These are phyloP conservation scores for Colletotrichum sp. DNA, from an alignment of 2,329 filamentous ascomycete genomes.

Conservation along the genomic window DNA sequence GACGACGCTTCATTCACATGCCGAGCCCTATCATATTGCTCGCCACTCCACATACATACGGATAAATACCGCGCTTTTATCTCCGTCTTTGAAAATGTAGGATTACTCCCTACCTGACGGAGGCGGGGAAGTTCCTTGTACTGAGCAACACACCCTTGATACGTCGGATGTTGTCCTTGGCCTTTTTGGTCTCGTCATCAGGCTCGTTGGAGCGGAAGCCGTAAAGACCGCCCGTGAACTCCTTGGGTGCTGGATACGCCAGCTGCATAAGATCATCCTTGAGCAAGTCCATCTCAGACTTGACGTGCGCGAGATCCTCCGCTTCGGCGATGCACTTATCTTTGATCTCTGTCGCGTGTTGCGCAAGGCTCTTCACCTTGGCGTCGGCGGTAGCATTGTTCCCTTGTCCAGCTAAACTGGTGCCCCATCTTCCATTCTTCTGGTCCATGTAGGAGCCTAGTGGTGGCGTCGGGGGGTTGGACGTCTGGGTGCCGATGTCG, in stretches of 20 bases:
- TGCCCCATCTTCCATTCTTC: background rate
- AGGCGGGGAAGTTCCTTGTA: conserved; percentile 72
- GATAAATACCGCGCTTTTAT: background rate
- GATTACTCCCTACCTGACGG: conserved; percentile 31
- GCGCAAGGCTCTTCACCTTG: conserved; percentile 46
- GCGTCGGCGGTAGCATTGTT: conserved; percentile 32
- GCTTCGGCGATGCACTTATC: conserved; percentile 49
- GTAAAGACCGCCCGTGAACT: conserved; percentile 44
- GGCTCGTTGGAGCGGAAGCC: conserved; percentile 53
- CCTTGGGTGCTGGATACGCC: conserved; percentile 49
- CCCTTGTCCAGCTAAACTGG: background rate
- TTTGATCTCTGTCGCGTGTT: conserved; percentile 45
- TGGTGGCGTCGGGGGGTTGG: conserved; percentile 33
- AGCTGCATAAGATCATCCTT: conserved; percentile 70
- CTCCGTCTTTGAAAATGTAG: background rate
- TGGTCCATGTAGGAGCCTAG: background rate
- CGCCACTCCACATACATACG: too few species aligned
- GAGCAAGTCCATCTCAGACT: conserved; percentile 61
- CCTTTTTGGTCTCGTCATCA: conserved; percentile 73
- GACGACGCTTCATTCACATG: background rate
- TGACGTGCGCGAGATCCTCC: conserved; percentile 55
- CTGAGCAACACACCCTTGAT: conserved; percentile 82
- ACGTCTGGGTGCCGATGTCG: conserved; percentile 81
- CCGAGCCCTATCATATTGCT: background rate
- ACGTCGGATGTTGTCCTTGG: conserved; percentile 77